phyloP scores from a whole-genome alignment of 2,329 filamentous ascomycete genomes.

The Paecilomyces variotii region DNA sequence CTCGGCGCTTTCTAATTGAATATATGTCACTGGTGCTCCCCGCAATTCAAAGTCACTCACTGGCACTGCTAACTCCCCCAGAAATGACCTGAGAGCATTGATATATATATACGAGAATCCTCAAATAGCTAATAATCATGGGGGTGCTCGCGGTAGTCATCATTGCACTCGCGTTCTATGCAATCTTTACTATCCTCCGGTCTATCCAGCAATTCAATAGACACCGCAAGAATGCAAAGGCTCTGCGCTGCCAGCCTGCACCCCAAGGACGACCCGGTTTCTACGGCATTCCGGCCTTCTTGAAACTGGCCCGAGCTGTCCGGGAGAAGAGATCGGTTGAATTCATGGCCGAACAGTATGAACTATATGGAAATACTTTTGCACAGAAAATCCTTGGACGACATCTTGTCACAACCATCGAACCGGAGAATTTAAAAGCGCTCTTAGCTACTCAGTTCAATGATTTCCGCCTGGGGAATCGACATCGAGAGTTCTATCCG shows the following conservation, averaged over 20 bases:
- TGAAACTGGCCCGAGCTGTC: slow-evolving; percentile 15
- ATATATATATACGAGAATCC: background rate
- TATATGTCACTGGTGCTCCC: background rate
- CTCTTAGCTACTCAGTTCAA: slow-evolving; percentile 74
- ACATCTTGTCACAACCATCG: slow-evolving; percentile 19
- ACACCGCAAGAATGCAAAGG: slow-evolving; percentile 17
- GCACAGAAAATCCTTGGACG: slow-evolving; percentile 13
- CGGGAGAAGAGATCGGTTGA: slow-evolving; percentile 24
- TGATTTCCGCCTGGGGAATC: slow-evolving; percentile 71
- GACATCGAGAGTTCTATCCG: slow-evolving; percentile 56
- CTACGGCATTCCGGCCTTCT: slow-evolving; percentile 19
- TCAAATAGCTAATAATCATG: slow-evolving; percentile 3
- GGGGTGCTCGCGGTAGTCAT: slow-evolving; percentile 9
- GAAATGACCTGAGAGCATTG: background rate
- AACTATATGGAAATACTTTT: slow-evolving; percentile 17
- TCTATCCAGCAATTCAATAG: slow-evolving; percentile 14
- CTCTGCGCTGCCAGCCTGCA: slow-evolving; percentile 18
- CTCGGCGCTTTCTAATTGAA: background rate
- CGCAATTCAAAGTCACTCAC: background rate
- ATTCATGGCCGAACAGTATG: slow-evolving; percentile 16
- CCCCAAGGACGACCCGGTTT: slow-evolving; percentile 5
- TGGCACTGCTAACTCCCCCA: background rate
- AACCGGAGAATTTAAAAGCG: slow-evolving; percentile 66
- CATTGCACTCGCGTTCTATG: slow-evolving; percentile 12
- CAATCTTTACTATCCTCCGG: slow-evolving; percentile 14